Base-by-base conservation (phyloP, 768 basidiomycete species). In the Amanita molliuscula region DNA sequence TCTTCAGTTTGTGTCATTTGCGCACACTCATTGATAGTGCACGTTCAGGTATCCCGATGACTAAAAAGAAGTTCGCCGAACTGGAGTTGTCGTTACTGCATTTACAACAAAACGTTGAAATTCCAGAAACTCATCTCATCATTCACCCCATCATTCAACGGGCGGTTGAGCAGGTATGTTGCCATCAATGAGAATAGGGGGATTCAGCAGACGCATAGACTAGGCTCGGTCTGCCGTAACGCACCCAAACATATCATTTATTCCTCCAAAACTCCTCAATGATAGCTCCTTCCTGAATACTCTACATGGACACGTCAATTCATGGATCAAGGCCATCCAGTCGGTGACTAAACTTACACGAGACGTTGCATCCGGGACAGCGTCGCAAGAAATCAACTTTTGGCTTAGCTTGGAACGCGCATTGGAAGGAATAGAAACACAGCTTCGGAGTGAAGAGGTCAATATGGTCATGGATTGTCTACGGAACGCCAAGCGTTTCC, bases 31-130 rank as follows among this genome's bases (percentile, higher is more conserved):
- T 44, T 7, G 42, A 38, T 43, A 42, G 26, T 42, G 20, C 28
- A 18, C 16, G 10, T 28, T 23, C 52, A 70, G 70, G 89, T 74
- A 98, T 99, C 51, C 96, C 96, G 3, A 90, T 96, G 77, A 93
- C 95, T 41, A 98, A 97, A 79, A 94, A 94, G 74, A 98, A 97
- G 68, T 97, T 98, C 61, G 95, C 96, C 6, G 96, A 99, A 59
- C 82, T 98, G 49, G 95, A 99, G 65, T 69, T 97, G 8, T 93
- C 91, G 2, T 70, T 98, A 13, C 71, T 98, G 1, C 96, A 99
- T 62, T 76, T 98, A 4, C 95, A 98, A 61, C 96, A 98, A 66
- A 99, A 99, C 58, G 95, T 98, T 55, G 96, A 99, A 70, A 98
- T 98, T 47, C 96, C 96, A 0, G 92, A 98, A 65, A 95, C 92